Base-by-base conservation (phyloP, 1,284 basidiomycete species). In the Ustilago tritici region DNA sequence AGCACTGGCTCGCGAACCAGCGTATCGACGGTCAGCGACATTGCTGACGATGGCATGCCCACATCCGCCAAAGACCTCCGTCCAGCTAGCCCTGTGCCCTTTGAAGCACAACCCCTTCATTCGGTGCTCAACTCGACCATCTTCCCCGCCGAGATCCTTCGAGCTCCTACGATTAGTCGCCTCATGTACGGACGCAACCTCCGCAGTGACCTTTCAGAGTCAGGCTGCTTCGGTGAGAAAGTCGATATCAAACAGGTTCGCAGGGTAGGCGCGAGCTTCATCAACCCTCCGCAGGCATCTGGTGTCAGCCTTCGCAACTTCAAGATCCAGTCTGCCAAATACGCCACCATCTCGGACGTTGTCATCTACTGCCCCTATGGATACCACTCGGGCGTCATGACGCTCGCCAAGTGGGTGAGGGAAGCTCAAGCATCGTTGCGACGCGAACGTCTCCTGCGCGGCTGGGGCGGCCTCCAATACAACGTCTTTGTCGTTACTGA, bases 271-370 rank as follows among this genome's bases (percentile, higher is more conserved):
- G 61, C 82, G 15, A 47, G 40, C 10, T 84, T 83, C 41, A 56
- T 67, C 54, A 49, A 60, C 32, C 74, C 81, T 9, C 62, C 38
- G 11, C 82, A 82, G 59, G 71, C 74, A 3, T 62, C 77, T n/a
- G 79, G 81, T 7, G 79, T 84, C 55, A 82, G 79, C 54, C 52
- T 84, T 61, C 79, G 84, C 62, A 84, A 83, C 66, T 85, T 85
- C 62, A 70, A 70, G 60, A 79, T 80, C 28, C 81, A 89, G 87
- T 84, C 87, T 88, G 88, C 90, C 81, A 94, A 95, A 80, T 95
- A 95, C 83, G 92, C 93, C 0, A 93, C 93, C 2, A 89, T 97
- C 46, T 94, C 93, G 56, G 95, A 97, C 85, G 90, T 97, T 71
- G 91, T 95, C 70, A 88, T 96, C 55, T 96, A 95, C 87, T 92